Evolutionary conservation across 495 filamentous ascomycete genomes (phyloP).

Genomic region (Bacidia rubella): DNA sequence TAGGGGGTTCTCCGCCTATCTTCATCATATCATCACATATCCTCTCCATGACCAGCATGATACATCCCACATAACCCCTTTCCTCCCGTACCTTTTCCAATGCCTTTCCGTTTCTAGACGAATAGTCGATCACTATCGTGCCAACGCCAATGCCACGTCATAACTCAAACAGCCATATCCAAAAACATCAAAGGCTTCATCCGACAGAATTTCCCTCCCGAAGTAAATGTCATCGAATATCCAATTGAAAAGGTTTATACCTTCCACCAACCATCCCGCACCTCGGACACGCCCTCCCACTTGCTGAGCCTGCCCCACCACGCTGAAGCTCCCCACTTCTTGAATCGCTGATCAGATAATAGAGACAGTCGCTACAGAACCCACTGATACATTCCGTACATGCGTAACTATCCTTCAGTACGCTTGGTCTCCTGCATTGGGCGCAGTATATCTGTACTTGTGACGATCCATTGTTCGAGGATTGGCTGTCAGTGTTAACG

Average conservation of each 20-base stretch:
- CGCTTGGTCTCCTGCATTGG: slow-evolving; percentile 57
- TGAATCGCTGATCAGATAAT: slow-evolving; percentile 51
- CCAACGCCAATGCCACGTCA: not conserved
- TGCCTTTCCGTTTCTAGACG: not conserved
- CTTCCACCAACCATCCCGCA: slow-evolving; percentile 36
- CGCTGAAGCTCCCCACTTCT: slow-evolving; percentile 6
- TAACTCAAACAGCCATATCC: not conserved
- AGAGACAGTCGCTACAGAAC: slow-evolving; percentile 72
- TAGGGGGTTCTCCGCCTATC: not conserved
- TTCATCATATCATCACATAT: slow-evolving; percentile 1
- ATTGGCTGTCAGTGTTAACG: not conserved
- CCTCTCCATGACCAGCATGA: not conserved
- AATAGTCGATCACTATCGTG: not conserved
- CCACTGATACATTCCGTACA: slow-evolving; percentile 93
- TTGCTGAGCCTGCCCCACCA: slow-evolving; percentile 17
- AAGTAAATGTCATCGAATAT: slow-evolving; percentile 30
- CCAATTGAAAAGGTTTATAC: slow-evolving; percentile 42
- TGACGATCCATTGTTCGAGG: slow-evolving; percentile 22
- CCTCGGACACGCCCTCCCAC: slow-evolving; percentile 36
- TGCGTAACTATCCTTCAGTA: slow-evolving; percentile 69
- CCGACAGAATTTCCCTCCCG: too few relatives aligned
- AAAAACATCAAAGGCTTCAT: too few relatives aligned
- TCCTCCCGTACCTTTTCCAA: not conserved
- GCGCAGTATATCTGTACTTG: slow-evolving; percentile 81
- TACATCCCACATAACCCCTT: not conserved